Evolutionary conservation across 345 rosid genomes (phyloP).

Genomic region (Dovyalis caffra): DNA sequence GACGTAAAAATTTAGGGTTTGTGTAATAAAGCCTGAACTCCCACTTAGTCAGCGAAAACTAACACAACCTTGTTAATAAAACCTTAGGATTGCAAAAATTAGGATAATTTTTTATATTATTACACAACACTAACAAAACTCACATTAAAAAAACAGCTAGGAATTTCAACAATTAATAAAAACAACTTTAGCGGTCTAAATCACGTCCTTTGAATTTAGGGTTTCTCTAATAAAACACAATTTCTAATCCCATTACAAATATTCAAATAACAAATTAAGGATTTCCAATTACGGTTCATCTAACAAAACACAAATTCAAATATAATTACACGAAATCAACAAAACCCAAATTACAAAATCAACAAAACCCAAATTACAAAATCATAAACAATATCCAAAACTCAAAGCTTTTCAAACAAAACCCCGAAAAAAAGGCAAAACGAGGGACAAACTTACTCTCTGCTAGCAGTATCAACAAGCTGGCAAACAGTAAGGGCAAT

Average conservation of each 20-base stretch:
- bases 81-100: background rate
- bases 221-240: background rate
- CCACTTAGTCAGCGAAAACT: background rate
- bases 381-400: background rate
- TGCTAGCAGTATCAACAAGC: conserved; percentile 58
- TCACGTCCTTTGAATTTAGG: background rate
- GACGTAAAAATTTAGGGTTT: background rate
- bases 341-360: background rate
- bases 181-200: background rate
- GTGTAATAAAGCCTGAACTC: background rate
- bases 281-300: conserved; percentile 22
- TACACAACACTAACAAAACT: background rate
- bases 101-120: background rate
- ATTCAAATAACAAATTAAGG: background rate
- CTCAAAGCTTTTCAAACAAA: background rate
- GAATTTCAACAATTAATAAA: background rate
- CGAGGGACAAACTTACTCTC: conserved; percentile 83
- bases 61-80: background rate
- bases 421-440: background rate
- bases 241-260: background rate
- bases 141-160: background rate
- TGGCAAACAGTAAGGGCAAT: conserved; percentile 95
- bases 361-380: background rate
- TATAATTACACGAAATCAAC: background rate
- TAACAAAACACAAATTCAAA: background rate